phyloP scores from a whole-genome alignment of 2,329 filamentous ascomycete species.

The Trichoderma sp. region DNA sequence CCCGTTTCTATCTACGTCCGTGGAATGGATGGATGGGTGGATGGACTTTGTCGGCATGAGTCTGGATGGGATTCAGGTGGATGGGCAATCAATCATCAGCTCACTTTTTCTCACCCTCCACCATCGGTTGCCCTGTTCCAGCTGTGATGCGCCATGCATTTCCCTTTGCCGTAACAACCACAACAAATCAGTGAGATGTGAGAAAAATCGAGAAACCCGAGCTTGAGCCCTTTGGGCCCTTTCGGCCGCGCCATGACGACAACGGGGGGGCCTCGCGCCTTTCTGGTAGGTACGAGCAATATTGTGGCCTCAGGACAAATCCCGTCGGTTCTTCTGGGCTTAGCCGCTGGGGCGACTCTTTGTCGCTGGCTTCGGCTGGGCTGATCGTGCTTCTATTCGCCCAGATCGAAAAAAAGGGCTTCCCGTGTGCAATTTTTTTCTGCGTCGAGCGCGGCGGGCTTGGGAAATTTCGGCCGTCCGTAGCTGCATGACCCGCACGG shows the following conservation, averaged over 20 bases:
- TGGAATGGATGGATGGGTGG: background rate
- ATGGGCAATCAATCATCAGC: slow-evolving; percentile 22
- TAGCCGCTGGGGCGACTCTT: slow-evolving; percentile 7
- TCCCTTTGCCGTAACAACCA: background rate
- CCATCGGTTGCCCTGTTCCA: slow-evolving; percentile 20
- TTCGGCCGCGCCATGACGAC: slow-evolving; percentile 24
- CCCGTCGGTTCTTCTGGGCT: background rate
- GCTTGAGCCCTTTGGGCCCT: background rate
- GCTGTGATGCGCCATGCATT: slow-evolving; percentile 10
- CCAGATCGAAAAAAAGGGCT: background rate
- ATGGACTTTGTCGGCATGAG: background rate
- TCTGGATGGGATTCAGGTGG: background rate
- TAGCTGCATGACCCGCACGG: slow-evolving; percentile 3
- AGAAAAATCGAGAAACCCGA: no score
- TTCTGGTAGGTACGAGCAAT: no score
- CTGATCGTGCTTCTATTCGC: slow-evolving; percentile 1
- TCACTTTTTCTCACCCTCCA: slow-evolving; percentile 16
- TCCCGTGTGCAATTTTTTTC: background rate
- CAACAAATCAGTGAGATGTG: background rate
- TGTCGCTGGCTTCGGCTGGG: slow-evolving; percentile 12
- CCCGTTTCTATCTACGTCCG: background rate
- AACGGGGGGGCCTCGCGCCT: background rate
- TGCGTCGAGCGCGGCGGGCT: slow-evolving; percentile 18
- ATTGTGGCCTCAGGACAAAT: no score
- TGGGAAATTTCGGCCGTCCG: background rate